A percentile compares a stretch with the other conserved stretches of the same genome.
Conservation (phyloP, 371 early-diverging fungal genomes). For the Dinochytrium kinnereticum region DNA sequence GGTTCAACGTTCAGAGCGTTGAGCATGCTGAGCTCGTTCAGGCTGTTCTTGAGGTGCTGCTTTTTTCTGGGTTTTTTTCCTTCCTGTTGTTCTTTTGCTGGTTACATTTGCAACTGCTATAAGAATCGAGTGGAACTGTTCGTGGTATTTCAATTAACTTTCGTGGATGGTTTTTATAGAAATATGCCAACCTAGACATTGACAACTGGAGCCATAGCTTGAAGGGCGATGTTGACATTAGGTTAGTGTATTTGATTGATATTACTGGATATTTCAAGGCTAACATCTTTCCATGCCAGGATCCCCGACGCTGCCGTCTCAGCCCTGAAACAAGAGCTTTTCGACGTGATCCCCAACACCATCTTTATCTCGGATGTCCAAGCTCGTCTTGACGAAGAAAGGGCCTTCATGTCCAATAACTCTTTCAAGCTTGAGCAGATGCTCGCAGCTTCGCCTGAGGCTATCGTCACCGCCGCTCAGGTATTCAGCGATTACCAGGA, state of each 20-base stretch:
- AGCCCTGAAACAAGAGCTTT: neutral
- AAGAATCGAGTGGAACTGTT: too few species aligned
- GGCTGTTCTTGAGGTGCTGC: neutral
- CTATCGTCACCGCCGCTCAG: neutral
- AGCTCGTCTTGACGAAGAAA: slow-evolving; percentile 26
- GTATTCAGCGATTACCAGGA: slow-evolving; percentile 31
- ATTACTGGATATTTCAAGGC: too few species aligned
- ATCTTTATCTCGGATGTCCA: slow-evolving; percentile 29
- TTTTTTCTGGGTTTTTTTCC: neutral
- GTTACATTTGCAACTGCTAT: too few species aligned
- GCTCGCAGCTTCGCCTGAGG: neutral
- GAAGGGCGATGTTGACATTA: slow-evolving; percentile 1
- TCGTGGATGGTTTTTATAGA: too few species aligned
- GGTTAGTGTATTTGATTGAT: too few species aligned
- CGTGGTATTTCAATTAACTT: too few species aligned
- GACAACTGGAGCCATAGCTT: slow-evolving; percentile 4
- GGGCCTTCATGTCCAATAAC: slow-evolving; percentile 11
- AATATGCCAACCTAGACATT: neutral
- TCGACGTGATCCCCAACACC: neutral
- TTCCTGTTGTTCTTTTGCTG: too few species aligned
- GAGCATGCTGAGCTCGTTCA: slow-evolving; percentile 7
- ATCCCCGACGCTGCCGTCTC: slow-evolving; percentile 11
- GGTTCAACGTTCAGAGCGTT: slow-evolving; percentile 6
- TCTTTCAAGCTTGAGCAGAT: neutral
- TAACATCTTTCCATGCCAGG: neutral